Base-by-base conservation (phyloP, 345 rosid species). In the Viola odorata region DNA sequence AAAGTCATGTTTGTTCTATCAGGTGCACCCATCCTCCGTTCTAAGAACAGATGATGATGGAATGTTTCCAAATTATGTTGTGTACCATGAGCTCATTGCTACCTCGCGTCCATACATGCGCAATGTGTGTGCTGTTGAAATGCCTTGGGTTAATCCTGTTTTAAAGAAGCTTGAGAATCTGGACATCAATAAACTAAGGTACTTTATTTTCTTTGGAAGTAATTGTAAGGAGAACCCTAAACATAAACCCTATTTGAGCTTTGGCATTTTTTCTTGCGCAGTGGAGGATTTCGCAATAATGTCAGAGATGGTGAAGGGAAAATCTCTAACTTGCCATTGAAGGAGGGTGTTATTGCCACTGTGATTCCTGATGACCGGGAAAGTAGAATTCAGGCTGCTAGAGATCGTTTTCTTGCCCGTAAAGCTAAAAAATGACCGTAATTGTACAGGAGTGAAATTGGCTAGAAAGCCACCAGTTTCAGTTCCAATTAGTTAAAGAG, bases 21-120 rank as follows among this genome's bases (percentile, higher is more conserved):
- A 86, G 96, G 95, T 92, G 75, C 90, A 92, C 62, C 98, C 98
- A 55, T 81, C 94, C 12, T 87, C 98, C 13, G 87, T 70, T 60
- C 77, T 92, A 56, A 70, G 55, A 62, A 69, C 91, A 5, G 91
- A 83, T 68, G 85, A 83, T 0, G 85, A 87, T 6, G 95, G 99
- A 58, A 81, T 79, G 84, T 69, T 79, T 42, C 91, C 95, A 6
- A 82, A 86, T 50, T 86, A 83, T 61, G 86, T 85, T 9, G 87
- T 90, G 62, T 90, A 80, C 73, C 96, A 88, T 53, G 99, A 94
- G 78, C 87, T 94, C 59, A 75, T 90, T 44, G 74, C 91, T 37
- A 86, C 97, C 51, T 73, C 96, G 12, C 85, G 89, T 53, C 95
- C 97, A 10, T 94, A 72, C 73, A 83, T 90, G 96, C 81, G 91